Conservation (phyloP, 2,329 filamentous ascomycete species). For the Ascochyta rabiei region DNA sequence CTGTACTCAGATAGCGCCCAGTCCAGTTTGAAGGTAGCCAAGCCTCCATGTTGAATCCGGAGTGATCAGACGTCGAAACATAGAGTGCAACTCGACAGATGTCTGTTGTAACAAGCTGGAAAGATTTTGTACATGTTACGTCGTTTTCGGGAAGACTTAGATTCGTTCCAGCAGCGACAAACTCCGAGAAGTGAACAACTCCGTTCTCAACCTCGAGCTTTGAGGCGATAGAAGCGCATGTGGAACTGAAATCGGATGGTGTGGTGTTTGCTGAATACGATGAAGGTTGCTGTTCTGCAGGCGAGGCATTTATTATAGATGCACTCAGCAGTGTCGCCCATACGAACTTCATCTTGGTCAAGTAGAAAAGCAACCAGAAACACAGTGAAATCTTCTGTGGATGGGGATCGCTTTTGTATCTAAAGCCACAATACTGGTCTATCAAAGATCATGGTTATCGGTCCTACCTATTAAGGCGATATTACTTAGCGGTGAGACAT, state of each 20-base stretch:
- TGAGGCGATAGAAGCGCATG: slow-evolving; percentile 38
- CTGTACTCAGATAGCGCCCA: slow-evolving; percentile 41
- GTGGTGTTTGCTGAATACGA: neutral
- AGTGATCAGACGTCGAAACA: slow-evolving; percentile 48
- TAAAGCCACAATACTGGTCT: neutral
- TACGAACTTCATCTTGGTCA: slow-evolving; percentile 23
- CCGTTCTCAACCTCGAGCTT: slow-evolving; percentile 42
- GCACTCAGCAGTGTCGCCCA: slow-evolving; percentile 20
- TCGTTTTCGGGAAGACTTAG: slow-evolving; percentile 48
- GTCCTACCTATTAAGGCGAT: neutral
- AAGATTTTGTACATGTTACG: slow-evolving; percentile 46
- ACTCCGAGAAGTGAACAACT: slow-evolving; percentile 46
- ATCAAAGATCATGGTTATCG: neutral
- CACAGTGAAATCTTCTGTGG: neutral
- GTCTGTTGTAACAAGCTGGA: slow-evolving; percentile 43
- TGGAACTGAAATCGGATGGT: slow-evolving; percentile 24
- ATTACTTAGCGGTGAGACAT: neutral
- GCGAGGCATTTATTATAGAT: neutral
- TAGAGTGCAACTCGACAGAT: slow-evolving; percentile 51
- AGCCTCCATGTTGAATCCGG: slow-evolving; percentile 52
- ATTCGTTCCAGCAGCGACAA: slow-evolving; percentile 50
- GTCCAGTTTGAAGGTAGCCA: slow-evolving; percentile 53
- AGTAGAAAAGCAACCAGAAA: neutral
- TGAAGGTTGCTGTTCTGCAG: neutral
- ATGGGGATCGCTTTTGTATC: neutral